Evolutionary conservation across 2,329 filamentous ascomycete genomes (phyloP).

Genomic region (Bipolaris cookei): DNA sequence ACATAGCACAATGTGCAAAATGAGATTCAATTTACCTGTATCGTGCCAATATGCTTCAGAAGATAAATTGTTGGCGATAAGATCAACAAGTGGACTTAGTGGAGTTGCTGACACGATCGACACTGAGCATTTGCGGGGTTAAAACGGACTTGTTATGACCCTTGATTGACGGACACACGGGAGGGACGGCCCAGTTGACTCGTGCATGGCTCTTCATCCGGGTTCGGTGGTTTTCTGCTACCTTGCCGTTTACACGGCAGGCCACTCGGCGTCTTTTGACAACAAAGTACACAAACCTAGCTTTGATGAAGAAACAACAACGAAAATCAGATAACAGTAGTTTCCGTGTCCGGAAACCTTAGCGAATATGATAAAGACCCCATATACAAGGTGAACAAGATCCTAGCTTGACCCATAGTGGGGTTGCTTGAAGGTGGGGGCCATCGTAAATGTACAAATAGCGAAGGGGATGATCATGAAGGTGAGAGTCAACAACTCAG

Average conservation of each 20-base stretch:
- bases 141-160: too few relatives aligned
- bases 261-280: conserved; percentile 7
- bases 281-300: background rate
- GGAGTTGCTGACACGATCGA: background rate
- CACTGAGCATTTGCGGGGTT: too few relatives aligned
- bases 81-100: background rate
- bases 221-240: conserved; percentile 42
- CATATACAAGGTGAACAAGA: too few relatives aligned
- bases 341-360: background rate
- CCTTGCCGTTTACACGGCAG: conserved; percentile 40
- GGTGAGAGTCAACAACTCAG: background rate
- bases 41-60: background rate
- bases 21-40: background rate
- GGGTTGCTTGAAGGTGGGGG: too few relatives aligned
- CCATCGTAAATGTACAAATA: background rate
- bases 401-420: too few relatives aligned
- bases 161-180: too few relatives aligned
- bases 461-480: background rate
- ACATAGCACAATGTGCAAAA: background rate
- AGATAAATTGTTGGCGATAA: background rate
- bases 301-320: conserved; percentile 8
- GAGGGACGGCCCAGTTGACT: background rate
- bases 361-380: too few relatives aligned
- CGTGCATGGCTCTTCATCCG: conserved; percentile 8
- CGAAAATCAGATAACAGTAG: background rate